Evolutionary conservation across 2,329 filamentous ascomycete genomes (phyloP), one percentile per base, ranked within the genome.

Genomic region (Tympanopsis confertula): DNA sequence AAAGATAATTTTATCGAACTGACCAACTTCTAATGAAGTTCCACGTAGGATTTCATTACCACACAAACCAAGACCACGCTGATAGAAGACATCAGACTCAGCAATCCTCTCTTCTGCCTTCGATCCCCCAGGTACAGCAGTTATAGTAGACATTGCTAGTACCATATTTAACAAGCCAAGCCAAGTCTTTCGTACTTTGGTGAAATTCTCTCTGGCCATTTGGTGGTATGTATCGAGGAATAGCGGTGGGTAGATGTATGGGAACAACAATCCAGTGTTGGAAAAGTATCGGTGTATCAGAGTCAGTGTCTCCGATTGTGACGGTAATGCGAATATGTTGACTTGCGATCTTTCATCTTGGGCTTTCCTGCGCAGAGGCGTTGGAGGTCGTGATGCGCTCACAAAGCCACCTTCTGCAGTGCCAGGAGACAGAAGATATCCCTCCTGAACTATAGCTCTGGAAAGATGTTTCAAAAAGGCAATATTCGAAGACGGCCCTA

Each of bases 401-500:
- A 51, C 35, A 28, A 55, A 35, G 30, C 44, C 38, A 32, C 42
- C 38, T 41, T 45, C 20, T 37, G 37, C n/a, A 41, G 37, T 12
- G 22, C 13, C 22, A 42, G 44, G 15, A 41, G 41, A 19, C 47
- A 36, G 14, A 39, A 38, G 17, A 42, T 40, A 32, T 46, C 36
- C 36, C 41, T 20, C 39, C 37, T 18, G 39, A 24, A 17, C 38
- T 35, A 12, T 42, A 12, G 56, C 50, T 20, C 50, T 48, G 14
- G 56, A 53, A 17, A 64, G 53, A 22, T 58, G 52, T 4, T 57
- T 50, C 5, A 54, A 51, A 39, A 64, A 61, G 10, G 57, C 55
- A 36, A 63, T 62, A 43, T 64, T 64, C 2, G 61, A 63, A 5
- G 59, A 60, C 18, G 58, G 55, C 3, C 58, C 56, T 58, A 17